Percentiles rank a stretch among this genome's conserved stretches.
phyloP scores from a whole-genome alignment of 1,139 yeast genomes.

The Arxiozyma slooffiae region DNA sequence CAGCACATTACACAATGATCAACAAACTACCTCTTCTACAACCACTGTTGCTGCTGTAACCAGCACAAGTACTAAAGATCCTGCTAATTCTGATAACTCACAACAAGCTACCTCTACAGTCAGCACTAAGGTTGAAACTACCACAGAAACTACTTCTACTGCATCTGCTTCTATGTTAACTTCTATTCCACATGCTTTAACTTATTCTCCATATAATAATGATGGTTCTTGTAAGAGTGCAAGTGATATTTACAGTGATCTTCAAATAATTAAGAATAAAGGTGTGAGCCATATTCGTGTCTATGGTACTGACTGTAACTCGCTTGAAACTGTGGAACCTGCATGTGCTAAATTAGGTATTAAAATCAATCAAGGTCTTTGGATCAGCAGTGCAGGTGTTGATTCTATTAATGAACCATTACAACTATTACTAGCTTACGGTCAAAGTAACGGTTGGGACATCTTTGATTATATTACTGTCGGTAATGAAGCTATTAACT shows the following conservation, averaged over 20 bases:
- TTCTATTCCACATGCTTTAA: slow-evolving; percentile 46
- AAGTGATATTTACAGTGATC: slow-evolving; percentile 47
- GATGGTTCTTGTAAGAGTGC: slow-evolving; percentile 58
- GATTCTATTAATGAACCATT: slow-evolving; percentile 59
- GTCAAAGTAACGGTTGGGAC: slow-evolving; percentile 52
- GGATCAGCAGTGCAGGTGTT: slow-evolving; percentile 57
- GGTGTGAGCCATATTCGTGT: slow-evolving; percentile 61
- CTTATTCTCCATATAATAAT: slow-evolving; percentile 71
- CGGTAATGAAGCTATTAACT: slow-evolving; percentile 78
- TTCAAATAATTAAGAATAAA: slow-evolving; percentile 45
- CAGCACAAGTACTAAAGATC: background rate
- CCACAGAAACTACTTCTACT: slow-evolving; percentile 4
- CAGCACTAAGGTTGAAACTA: slow-evolving; percentile 6
- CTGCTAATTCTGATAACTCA: background rate
- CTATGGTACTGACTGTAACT: slow-evolving; percentile 79
- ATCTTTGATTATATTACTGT: slow-evolving; percentile 64
- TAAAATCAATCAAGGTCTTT: slow-evolving; percentile 75
- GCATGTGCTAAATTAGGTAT: slow-evolving; percentile 52
- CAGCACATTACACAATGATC: slow-evolving; percentile 1
- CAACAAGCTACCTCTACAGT: background rate
- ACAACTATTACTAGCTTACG: slow-evolving; percentile 40
- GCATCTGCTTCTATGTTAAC: slow-evolving; percentile 22
- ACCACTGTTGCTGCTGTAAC: slow-evolving; percentile 10
- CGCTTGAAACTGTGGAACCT: slow-evolving; percentile 56
- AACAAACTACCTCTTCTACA: slow-evolving; percentile 8